Conservation (phyloP, 495 filamentous ascomycete genomes). For the Cercophora samala region DNA sequence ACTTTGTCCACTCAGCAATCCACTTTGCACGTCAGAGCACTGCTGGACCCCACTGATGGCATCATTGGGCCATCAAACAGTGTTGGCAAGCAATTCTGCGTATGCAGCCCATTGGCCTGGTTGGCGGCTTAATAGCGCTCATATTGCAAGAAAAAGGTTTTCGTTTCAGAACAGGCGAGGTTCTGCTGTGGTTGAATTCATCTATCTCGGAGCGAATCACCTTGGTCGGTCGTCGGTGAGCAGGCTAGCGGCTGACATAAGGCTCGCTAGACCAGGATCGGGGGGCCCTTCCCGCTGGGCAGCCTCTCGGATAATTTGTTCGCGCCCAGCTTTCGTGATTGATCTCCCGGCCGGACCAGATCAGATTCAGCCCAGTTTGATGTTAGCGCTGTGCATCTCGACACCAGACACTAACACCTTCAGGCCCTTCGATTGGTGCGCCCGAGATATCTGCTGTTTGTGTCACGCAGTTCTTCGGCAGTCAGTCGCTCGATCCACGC, state of each 20-base stretch:
- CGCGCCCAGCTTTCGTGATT: slow-evolving; percentile 5
- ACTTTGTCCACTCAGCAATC: neutral
- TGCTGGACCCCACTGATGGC: slow-evolving; percentile 3
- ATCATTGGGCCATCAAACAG: neutral
- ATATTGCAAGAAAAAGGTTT: neutral
- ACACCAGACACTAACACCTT: neutral
- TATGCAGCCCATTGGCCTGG: neutral
- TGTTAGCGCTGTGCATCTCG: neutral
- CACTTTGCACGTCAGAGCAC: slow-evolving; percentile 2
- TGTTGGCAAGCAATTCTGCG: neutral
- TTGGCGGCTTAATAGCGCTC: neutral
- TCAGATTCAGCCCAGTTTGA: slow-evolving; percentile 7
- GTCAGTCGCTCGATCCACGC: neutral
- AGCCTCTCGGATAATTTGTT: slow-evolving; percentile 5
- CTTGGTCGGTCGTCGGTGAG: neutral
- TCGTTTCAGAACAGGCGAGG: slow-evolving; percentile 3
- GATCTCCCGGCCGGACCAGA: neutral
- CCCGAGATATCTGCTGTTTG: neutral
- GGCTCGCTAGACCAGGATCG: neutral
- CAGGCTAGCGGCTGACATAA: neutral
- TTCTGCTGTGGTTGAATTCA: slow-evolving; percentile 1
- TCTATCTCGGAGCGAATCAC: slow-evolving; percentile 5
- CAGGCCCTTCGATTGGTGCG: neutral
- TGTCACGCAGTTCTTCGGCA: neutral
- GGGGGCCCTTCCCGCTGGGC: neutral